These are phyloP conservation scores for Xylariaceae sp. DNA, from an alignment of 2,329 filamentous ascomycete genomes.

Conservation along the genomic window DNA sequence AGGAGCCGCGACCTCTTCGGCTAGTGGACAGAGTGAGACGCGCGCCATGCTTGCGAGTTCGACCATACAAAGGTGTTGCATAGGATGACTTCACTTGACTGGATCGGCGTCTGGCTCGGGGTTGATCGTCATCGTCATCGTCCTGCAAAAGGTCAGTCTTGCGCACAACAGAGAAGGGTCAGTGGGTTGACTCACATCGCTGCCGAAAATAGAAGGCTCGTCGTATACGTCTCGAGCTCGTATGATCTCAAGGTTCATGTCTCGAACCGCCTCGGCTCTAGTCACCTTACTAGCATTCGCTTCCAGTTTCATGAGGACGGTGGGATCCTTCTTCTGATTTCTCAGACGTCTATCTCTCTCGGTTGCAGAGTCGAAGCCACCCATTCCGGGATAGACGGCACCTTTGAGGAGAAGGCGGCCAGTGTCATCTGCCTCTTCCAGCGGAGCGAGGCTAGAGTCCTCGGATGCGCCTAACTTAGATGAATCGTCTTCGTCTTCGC, in stretches of 20 bases:
- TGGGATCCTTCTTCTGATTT: conserved; percentile 73
- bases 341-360: conserved; percentile 70
- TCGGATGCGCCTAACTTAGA: conserved; percentile 31
- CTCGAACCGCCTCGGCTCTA: conserved; percentile 61
- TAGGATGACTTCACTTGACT: conserved; percentile 14
- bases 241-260: conserved; percentile 44
- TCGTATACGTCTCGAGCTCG: conserved; percentile 56
- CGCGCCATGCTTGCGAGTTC: conserved; percentile 8
- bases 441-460: conserved; percentile 25
- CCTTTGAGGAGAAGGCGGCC: conserved; percentile 53
- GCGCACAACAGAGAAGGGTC: neutral
- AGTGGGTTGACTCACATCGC: conserved; percentile 38
- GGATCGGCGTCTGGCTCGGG: conserved; percentile 13
- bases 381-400: conserved; percentile 71
- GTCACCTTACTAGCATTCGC: conserved; percentile 58
- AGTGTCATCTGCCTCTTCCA: conserved; percentile 28
- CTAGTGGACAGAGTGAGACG: conserved; percentile 15
- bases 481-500: conserved; percentile 21
- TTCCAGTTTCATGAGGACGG: conserved; percentile 62
- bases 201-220: conserved; percentile 48
- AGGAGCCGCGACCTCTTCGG: conserved; percentile 4
- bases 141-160: conserved; percentile 23
- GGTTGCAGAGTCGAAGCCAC: conserved; percentile 73
- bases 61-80: neutral
- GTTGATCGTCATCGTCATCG: conserved; percentile 20